These are phyloP conservation scores for Zymoseptoria brevis DNA, from an alignment of 2,329 filamentous ascomycete species.

Conservation along the genomic window DNA sequence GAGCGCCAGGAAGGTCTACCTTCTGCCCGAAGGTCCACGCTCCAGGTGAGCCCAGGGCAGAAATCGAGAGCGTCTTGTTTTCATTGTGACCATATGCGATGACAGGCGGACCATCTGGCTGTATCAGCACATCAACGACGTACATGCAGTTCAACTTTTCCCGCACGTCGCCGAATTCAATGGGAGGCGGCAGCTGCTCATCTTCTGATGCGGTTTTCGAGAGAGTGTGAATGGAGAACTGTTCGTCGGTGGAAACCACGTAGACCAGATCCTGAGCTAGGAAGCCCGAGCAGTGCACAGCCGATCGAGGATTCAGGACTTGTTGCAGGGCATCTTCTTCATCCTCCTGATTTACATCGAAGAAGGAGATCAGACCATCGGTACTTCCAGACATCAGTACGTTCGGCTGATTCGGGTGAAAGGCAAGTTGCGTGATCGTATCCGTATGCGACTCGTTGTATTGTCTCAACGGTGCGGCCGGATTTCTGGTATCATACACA, in stretches of 20 bases:
- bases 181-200: conserved; percentile 39
- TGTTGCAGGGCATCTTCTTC: conserved; percentile 73
- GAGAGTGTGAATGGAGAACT: conserved; percentile 63
- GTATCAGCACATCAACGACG: conserved; percentile 57
- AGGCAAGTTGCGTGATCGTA: conserved; percentile 50
- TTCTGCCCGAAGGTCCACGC: conserved; percentile 23
- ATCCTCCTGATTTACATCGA: conserved; percentile 60
- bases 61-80: conserved; percentile 22
- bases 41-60: conserved; percentile 18
- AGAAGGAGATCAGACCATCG: conserved; percentile 70
- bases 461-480: conserved; percentile 29
- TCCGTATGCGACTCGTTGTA: conserved; percentile 46
- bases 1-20: conserved; percentile 34
- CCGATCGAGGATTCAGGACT: conserved; percentile 69
- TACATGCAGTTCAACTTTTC: conserved; percentile 63
- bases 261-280: conserved; percentile 58
- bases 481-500: conserved; percentile 36
- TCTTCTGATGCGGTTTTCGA: conserved; percentile 55
- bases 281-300: conserved; percentile 68
- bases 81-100: conserved; percentile 27
- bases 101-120: conserved; percentile 21
- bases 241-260: conserved; percentile 70
- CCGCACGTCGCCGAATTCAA: conserved; percentile 63
- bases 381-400: conserved; percentile 69
- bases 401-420: conserved; percentile 42